A percentile compares a stretch with the other conserved stretches of the same genome.
These are phyloP conservation scores for Albifimbria verrucaria DNA, from an alignment of 2,329 filamentous ascomycete species.

Conservation along the genomic window DNA sequence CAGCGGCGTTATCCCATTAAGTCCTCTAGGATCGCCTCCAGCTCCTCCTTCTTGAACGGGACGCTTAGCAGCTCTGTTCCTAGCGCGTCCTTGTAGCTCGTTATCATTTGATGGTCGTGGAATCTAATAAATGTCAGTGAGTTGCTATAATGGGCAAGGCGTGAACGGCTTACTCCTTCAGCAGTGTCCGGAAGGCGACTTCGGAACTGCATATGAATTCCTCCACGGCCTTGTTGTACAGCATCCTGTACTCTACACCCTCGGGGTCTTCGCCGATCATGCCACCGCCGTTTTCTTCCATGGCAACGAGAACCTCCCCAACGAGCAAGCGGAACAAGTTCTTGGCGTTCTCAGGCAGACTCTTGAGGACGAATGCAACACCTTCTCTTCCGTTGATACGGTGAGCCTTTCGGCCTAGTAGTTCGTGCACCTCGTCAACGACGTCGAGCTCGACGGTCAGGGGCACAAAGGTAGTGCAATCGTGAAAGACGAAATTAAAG, in stretches of 20 bases:
- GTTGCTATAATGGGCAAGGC: no score
- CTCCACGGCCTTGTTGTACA: slow-evolving; percentile 94
- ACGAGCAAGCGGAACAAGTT: slow-evolving; percentile 83
- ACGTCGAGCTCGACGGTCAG: slow-evolving; percentile 73
- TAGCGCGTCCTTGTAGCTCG: slow-evolving; percentile 77
- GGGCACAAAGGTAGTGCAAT: slow-evolving; percentile 83
- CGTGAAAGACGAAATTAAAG: slow-evolving; percentile 87
- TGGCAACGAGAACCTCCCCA: slow-evolving; percentile 73
- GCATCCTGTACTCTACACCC: slow-evolving; percentile 82
- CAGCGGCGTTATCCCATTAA: slow-evolving; percentile 25
- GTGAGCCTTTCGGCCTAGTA: slow-evolving; percentile 76
- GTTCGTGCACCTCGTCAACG: slow-evolving; percentile 85
- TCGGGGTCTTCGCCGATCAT: slow-evolving; percentile 44
- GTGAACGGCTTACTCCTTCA: slow-evolving; percentile 80
- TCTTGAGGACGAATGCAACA: slow-evolving; percentile 85
- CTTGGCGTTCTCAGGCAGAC: slow-evolving; percentile 86
- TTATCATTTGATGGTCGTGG: slow-evolving; percentile 97
- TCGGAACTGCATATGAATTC: slow-evolving; percentile 97
- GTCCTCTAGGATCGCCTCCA: slow-evolving; percentile 87
- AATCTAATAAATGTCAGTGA: slow-evolving; percentile 62
- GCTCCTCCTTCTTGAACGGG: slow-evolving; percentile 81
- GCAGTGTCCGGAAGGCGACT: slow-evolving; percentile 86
- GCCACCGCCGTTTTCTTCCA: slow-evolving; percentile 55
- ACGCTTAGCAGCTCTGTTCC: slow-evolving; percentile 84
- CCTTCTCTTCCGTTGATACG: slow-evolving; percentile 87